phyloP scores from a whole-genome alignment of 75 land plant genomes.

The Larix kaempferi region DNA sequence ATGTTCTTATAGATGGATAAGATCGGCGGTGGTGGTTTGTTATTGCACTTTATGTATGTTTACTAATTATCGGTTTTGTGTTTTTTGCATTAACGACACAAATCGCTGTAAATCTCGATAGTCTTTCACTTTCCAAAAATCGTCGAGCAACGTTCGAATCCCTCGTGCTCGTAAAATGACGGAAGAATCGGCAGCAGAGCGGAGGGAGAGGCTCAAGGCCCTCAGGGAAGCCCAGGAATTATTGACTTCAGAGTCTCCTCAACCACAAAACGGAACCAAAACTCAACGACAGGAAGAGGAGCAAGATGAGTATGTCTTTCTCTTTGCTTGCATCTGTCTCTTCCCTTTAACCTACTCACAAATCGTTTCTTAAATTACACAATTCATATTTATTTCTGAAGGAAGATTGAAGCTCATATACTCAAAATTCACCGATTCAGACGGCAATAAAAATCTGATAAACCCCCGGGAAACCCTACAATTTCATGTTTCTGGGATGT shows the following conservation, averaged over 20 bases:
- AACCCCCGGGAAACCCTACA: no score
- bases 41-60: no score
- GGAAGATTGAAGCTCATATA: neutral
- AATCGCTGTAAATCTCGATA: no score
- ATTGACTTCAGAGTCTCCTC: conserved; percentile 16
- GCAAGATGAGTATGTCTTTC: conserved; percentile 27
- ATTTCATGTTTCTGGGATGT: neutral
- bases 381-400: neutral
- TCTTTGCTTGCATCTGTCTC: neutral
- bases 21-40: no score
- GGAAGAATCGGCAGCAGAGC: conserved; percentile 43
- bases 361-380: neutral
- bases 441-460: no score
- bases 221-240: conserved; percentile 59
- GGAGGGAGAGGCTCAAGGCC: conserved; percentile 59
- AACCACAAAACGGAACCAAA: neutral
- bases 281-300: conserved; percentile 16
- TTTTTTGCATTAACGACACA: no score
- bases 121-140: no score
- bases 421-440: no score
- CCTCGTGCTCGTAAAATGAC: neutral
- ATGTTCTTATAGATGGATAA: no score
- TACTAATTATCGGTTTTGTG: no score
- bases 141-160: no score
- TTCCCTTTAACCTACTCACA: neutral